Conservation (phyloP, 2,329 filamentous ascomycete genomes). For the Fusarium gaditjirri region DNA sequence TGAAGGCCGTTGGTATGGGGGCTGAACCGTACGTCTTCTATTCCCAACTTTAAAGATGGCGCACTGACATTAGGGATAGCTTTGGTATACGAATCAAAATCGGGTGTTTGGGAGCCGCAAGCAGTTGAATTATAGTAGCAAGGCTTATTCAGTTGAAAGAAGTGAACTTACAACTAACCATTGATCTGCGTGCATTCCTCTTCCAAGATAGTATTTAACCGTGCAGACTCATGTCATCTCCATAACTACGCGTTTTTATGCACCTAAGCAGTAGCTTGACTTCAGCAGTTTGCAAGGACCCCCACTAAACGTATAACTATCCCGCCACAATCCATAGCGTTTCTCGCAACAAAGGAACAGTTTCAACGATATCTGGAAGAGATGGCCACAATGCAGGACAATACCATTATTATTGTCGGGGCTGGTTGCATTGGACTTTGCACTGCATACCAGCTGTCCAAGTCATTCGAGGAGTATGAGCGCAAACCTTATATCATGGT, state of each 20-base stretch:
- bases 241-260: no score
- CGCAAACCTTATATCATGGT: neutral
- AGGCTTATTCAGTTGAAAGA: neutral
- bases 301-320: no score
- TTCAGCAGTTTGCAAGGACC: no score
- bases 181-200: no score
- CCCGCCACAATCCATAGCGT: neutral
- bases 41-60: rapidly evolving
- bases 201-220: no score
- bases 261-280: no score
- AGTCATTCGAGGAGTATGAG: neutral
- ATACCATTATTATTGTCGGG: rapidly evolving
- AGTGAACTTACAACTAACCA: no score
- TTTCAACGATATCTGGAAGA: no score
- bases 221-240: no score
- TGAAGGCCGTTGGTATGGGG: neutral
- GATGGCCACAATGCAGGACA: no score
- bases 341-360: neutral
- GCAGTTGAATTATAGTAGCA: neutral
- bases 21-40: neutral
- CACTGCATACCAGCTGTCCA: neutral
- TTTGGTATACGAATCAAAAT: neutral
- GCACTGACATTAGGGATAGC: neutral
- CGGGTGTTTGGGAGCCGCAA: rapidly evolving
- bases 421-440: neutral